Evolutionary conservation across 2,329 filamentous ascomycete species (phyloP).

Genomic region (Domatiomyces globalis): DNA sequence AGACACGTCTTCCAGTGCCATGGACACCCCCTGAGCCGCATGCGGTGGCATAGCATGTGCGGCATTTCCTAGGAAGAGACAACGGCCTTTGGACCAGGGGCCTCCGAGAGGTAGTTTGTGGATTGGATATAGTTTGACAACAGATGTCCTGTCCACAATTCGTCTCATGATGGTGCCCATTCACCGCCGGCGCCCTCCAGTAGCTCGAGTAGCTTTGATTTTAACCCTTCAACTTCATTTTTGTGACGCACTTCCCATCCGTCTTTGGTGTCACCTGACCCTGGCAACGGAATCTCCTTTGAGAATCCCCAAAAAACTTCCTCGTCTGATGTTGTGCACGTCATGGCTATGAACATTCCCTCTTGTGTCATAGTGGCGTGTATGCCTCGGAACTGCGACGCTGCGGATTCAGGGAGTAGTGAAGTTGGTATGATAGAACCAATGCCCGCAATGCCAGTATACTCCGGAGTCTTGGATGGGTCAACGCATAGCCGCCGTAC

Average conservation of each 20-base stretch:
- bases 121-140: conserved; percentile 25
- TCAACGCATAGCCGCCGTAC: conserved; percentile 23
- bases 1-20: conserved; percentile 13
- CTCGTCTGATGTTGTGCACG: conserved; percentile 18
- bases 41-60: conserved; percentile 14
- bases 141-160: conserved; percentile 11
- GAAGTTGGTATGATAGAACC: conserved; percentile 13
- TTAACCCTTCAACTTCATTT: conserved; percentile 20
- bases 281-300: conserved; percentile 19
- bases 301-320: conserved; percentile 23
- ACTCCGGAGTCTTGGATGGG: conserved; percentile 20
- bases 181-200: conserved; percentile 18
- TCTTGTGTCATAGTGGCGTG: conserved; percentile 21
- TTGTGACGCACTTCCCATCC: conserved; percentile 20
- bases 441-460: conserved; percentile 22
- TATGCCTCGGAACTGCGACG: conserved; percentile 13
- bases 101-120: conserved; percentile 24
- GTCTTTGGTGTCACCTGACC: conserved; percentile 19
- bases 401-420: conserved; percentile 1
- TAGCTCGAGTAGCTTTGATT: conserved; percentile 16
- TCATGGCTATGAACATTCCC: conserved; percentile 20
- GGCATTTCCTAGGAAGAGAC: conserved; percentile 9
- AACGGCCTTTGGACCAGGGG: conserved; percentile 18
- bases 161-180: conserved; percentile 17
- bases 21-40: conserved; percentile 11